Evolutionary conservation across 2,329 filamentous ascomycete species (phyloP), one percentile per base, ranked within the genome.

Genomic region (Escovopsis sp.): DNA sequence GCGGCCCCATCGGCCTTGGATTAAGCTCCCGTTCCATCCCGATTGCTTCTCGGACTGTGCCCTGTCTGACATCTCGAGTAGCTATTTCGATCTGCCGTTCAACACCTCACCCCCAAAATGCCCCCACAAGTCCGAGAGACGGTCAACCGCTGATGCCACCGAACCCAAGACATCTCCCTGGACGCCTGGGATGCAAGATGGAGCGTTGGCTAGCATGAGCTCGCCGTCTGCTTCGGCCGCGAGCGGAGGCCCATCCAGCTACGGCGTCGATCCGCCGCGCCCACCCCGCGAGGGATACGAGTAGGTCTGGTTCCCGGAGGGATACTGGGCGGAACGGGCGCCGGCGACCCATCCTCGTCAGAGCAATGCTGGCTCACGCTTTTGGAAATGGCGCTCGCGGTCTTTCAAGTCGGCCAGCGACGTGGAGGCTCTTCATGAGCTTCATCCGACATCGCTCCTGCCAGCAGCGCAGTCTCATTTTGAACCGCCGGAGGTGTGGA

Each of bases 221-320:
- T 38, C 39, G 8, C 36, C 35, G 18, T 16, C 30, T 9, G 27
- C 12, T 7, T 35, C 33, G 13, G 33, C 21, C 11, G 18, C 17
- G 3, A 31, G 27, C 13, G 33, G 33, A 35, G 26, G 13, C 41
- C 45, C 13, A 36, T 11, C 31, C 38, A n/a, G 26, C 27, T 13
- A 16, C 42, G 17, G 39, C 13, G 48, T 66, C 19, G 69, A 75
- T 37, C 70, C 70, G 3, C 71, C 70, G 17, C 63, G 71, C 2
- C 61, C 66, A n/a, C 54, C 71, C 35, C 65, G 54, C 33, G 60
- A 65, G 31, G 70, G 70, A 28, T 61, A 54, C 45, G 71, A 76
- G 54, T 76, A 69, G 71, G 71, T 75, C 17, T 75, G 70, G 71
- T 74, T 70, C 47, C 70, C 71, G 1, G 66, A 64, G 35, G 71